phyloP scores from a whole-genome alignment of 2,329 filamentous ascomycete species.

The Cryphonectria radicalis region DNA sequence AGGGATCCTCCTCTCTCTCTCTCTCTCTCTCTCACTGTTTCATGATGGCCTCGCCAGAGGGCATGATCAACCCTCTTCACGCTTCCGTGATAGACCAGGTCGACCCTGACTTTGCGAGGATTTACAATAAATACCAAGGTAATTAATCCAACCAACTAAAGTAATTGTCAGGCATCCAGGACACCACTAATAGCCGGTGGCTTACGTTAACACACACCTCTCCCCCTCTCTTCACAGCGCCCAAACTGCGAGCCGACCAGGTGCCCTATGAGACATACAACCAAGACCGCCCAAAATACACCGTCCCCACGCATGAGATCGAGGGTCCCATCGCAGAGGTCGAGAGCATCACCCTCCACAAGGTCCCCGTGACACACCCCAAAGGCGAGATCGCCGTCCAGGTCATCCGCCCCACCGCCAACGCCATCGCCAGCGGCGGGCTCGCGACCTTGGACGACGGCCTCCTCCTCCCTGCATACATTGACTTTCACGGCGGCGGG shows the following conservation, averaged over 20 bases:
- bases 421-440: conserved; percentile 12
- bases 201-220: background rate
- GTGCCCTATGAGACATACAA: conserved; percentile 27
- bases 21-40: too few species aligned
- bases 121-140: conserved; percentile 43
- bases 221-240: background rate
- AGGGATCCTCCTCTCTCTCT: background rate
- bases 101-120: conserved; percentile 43
- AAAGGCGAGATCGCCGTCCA: conserved; percentile 23
- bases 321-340: conserved; percentile 15
- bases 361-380: conserved; percentile 16
- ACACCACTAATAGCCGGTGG: background rate
- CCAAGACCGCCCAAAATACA: conserved; percentile 26
- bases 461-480: conserved; percentile 18
- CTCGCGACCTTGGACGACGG: conserved; percentile 9
- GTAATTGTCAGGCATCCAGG: too few species aligned
- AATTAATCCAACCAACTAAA: conserved; percentile 6
- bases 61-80: conserved; percentile 43
- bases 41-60: conserved; percentile 18
- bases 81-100: conserved; percentile 42
- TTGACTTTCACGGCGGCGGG: conserved; percentile 28
- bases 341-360: conserved; percentile 13
- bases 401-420: conserved; percentile 18
- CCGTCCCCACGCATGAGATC: conserved; percentile 20
- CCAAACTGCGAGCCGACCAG: conserved; percentile 25